Percentiles rank a stretch among this genome's conserved stretches.
Conservation (phyloP, 345 rosid species). For the Euclidium syriacum region DNA sequence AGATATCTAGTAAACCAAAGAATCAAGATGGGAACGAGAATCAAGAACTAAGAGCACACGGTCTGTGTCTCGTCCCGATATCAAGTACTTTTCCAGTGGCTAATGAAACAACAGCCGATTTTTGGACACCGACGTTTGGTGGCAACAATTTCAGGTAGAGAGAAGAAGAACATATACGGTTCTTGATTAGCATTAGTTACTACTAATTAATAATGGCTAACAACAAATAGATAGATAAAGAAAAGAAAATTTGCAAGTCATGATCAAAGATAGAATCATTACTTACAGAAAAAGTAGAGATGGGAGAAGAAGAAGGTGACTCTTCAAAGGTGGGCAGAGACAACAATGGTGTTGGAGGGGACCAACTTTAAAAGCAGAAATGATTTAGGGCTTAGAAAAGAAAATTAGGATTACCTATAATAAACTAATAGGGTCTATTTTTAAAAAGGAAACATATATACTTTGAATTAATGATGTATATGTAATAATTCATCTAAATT, state of each 20-base stretch:
- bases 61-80: slow-evolving; percentile 78
- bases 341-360: slow-evolving; percentile 32
- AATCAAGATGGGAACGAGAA: slow-evolving; percentile 36
- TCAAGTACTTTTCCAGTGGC: slow-evolving; percentile 79
- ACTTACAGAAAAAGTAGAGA: slow-evolving; percentile 31
- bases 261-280: slow-evolving; percentile 29
- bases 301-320: slow-evolving; percentile 22
- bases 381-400: slow-evolving; percentile 29
- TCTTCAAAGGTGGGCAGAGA: slow-evolving; percentile 34
- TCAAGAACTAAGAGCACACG: slow-evolving; percentile 68
- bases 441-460: background rate
- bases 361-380: slow-evolving; percentile 27
- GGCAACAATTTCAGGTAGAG: slow-evolving; percentile 43
- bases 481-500: slow-evolving; percentile 11
- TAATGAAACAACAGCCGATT: slow-evolving; percentile 67
- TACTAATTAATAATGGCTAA: background rate
- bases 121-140: slow-evolving; percentile 93
- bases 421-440: background rate
- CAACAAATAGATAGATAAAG: background rate
- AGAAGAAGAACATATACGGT: slow-evolving; percentile 3
- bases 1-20: slow-evolving; percentile 14
- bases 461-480: background rate
- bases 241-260: slow-evolving; percentile 18
- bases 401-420: background rate
- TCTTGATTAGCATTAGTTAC: slow-evolving; percentile 5